phyloP scores from a whole-genome alignment of 139 green algal species.

The Coelastrella sp. region DNA sequence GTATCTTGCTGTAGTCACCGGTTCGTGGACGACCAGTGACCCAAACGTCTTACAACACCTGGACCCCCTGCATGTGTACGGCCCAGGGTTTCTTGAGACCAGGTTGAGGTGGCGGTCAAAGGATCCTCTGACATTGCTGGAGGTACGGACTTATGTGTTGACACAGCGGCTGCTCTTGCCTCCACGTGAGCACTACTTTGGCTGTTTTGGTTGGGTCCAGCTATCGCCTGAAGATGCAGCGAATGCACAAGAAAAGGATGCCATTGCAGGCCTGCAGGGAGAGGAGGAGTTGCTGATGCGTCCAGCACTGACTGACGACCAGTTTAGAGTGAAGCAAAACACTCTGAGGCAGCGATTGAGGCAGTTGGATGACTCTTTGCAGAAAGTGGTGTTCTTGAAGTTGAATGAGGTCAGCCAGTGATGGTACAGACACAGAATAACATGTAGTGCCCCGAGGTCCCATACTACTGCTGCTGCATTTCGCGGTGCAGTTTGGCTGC shows the following conservation, averaged over 20 bases:
- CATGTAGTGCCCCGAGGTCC: no score
- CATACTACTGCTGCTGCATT: no score
- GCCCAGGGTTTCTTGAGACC: slow-evolving; percentile 58
- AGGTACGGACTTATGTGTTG: slow-evolving; percentile 65
- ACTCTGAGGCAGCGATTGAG: slow-evolving; percentile 20
- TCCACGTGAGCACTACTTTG: slow-evolving; percentile 55
- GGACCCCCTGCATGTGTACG: slow-evolving; percentile 67
- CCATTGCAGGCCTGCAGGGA: no score
- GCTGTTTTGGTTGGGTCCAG: slow-evolving; percentile 73
- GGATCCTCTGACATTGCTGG: slow-evolving; percentile 75
- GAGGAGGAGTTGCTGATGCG: background rate
- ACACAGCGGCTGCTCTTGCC: slow-evolving; percentile 49
- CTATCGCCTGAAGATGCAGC: background rate
- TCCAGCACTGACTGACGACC: slow-evolving; percentile 8
- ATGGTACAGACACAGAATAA: no score
- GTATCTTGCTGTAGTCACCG: slow-evolving; percentile 58
- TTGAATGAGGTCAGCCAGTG: no score
- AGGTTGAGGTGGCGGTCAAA: slow-evolving; percentile 69
- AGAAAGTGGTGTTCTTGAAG: no score
- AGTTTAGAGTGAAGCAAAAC: slow-evolving; percentile 12
- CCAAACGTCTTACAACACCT: slow-evolving; percentile 47
- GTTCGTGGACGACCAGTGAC: slow-evolving; percentile 70
- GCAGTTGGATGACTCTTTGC: no score
- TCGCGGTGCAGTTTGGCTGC: no score
- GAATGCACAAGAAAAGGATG: background rate